Evolutionary conservation across 768 basidiomycete species (phyloP).

Genomic region (Suillus fuscotomentosus): DNA sequence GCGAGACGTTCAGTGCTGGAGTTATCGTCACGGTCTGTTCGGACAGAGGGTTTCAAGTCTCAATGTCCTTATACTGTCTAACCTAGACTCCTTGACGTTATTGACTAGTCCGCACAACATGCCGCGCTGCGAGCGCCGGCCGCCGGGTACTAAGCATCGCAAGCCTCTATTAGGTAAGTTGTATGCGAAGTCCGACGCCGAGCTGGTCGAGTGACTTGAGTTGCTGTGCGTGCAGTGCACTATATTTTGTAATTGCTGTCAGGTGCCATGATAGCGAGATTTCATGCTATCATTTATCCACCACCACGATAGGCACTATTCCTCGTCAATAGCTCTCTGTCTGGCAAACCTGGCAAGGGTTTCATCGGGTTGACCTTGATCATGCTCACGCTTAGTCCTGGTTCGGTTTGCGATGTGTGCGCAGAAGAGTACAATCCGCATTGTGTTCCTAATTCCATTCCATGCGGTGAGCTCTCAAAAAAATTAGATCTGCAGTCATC

Average conservation of each 20-base stretch:
- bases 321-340: slow-evolving; percentile 39
- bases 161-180: background rate
- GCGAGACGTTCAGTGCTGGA: no score
- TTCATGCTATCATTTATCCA: slow-evolving; percentile 45
- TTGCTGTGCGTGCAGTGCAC: slow-evolving; percentile 17
- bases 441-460: slow-evolving; percentile 74
- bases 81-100: background rate
- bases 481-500: slow-evolving; percentile 11
- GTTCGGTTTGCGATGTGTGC: slow-evolving; percentile 87
- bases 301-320: slow-evolving; percentile 41
- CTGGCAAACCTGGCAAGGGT: slow-evolving; percentile 38
- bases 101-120: background rate
- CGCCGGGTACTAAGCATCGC: no score
- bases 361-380: slow-evolving; percentile 32
- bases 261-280: slow-evolving; percentile 15
- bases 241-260: slow-evolving; percentile 27
- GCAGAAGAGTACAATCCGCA: slow-evolving; percentile 80
- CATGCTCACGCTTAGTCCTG: slow-evolving; percentile 82
- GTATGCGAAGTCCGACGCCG: background rate
- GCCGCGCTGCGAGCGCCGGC: background rate
- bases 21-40: no score
- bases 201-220: slow-evolving; percentile 3
- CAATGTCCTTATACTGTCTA: background rate
- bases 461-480: slow-evolving; percentile 58
- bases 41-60: background rate